Conservation (phyloP, 2,329 filamentous ascomycete genomes). For the Fusarium udum region DNA sequence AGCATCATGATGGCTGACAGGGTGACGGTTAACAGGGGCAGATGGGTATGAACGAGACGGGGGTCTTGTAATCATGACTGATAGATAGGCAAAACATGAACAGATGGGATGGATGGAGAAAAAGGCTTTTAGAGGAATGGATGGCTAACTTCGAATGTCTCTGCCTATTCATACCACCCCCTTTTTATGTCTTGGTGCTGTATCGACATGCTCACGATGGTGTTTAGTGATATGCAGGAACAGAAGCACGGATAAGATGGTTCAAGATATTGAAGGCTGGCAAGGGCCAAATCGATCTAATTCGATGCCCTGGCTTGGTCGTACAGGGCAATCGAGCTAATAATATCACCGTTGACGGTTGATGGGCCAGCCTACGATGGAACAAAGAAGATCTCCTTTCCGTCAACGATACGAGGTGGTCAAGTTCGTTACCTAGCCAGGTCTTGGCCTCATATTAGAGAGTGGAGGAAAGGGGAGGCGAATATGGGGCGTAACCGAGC, state of each 20-base stretch:
- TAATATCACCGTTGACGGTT: constrained; percentile 15
- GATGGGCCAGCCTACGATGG: constrained; percentile 22
- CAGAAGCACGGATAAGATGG: not conserved
- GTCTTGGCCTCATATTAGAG: constrained; percentile 18
- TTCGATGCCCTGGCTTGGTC: constrained; percentile 21
- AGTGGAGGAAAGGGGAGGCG: constrained; percentile 17
- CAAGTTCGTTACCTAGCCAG: not conserved
- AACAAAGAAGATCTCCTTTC: constrained; percentile 21
- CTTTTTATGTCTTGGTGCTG: constrained; percentile 14
- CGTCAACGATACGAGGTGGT: constrained; percentile 1
- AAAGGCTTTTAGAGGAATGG: not conserved
- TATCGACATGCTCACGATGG: not conserved
- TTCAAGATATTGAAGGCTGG: constrained; percentile 1
- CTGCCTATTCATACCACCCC: not conserved
- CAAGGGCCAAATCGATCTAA: constrained; percentile 17
- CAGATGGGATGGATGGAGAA: constrained; percentile 12
- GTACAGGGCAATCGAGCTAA: constrained; percentile 38
- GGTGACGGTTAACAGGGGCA: constrained; percentile 30
- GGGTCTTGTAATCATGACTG: constrained; percentile 16
- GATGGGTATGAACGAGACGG: constrained; percentile 30
- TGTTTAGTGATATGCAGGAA: not conserved
- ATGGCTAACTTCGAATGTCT: constrained; percentile 6
- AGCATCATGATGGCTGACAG: constrained; percentile 29
- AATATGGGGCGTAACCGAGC: constrained; percentile 19
- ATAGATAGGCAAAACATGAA: constrained; percentile 27